Percentiles rank a stretch among this genome's conserved stretches.
Conservation (phyloP, 2,329 filamentous ascomycete species). For the Laburnicola sp. region DNA sequence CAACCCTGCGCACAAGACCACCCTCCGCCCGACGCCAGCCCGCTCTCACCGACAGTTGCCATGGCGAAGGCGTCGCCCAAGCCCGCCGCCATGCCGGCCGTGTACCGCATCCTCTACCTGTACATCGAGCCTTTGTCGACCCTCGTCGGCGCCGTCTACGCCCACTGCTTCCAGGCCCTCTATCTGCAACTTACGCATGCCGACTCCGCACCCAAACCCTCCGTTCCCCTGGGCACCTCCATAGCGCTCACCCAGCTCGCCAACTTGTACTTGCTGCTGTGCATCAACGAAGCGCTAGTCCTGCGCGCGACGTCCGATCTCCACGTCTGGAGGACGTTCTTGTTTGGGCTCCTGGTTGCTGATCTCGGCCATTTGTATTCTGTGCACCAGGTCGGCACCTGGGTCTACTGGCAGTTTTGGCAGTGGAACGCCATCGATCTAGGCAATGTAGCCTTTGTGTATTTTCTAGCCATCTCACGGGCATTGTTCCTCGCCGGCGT, state of each 20-base stretch:
- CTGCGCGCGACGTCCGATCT: slow-evolving; percentile 69
- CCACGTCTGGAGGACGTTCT: slow-evolving; percentile 69
- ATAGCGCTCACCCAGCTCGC: slow-evolving; percentile 74
- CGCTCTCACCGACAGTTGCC: slow-evolving; percentile 13
- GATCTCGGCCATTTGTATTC: slow-evolving; percentile 76
- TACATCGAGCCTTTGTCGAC: slow-evolving; percentile 66
- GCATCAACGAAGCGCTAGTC: slow-evolving; percentile 75
- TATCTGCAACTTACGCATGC: slow-evolving; percentile 69
- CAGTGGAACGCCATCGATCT: slow-evolving; percentile 69
- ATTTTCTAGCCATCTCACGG: slow-evolving; percentile 58
- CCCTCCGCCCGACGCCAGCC: background rate
- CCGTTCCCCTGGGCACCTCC: slow-evolving; percentile 62
- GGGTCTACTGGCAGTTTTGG: slow-evolving; percentile 65
- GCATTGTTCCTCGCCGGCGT: slow-evolving; percentile 31
- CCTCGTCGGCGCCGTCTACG: slow-evolving; percentile 57
- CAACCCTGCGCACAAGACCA: no score
- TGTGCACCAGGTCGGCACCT: slow-evolving; percentile 60
- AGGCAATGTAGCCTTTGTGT: slow-evolving; percentile 72
- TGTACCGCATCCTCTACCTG: slow-evolving; percentile 75
- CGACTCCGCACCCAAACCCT: slow-evolving; percentile 51
- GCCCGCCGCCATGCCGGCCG: slow-evolving; percentile 56
- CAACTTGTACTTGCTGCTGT: slow-evolving; percentile 77
- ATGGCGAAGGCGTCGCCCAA: slow-evolving; percentile 24
- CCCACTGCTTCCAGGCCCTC: slow-evolving; percentile 53
- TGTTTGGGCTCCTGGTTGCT: slow-evolving; percentile 70